Evolutionary conservation across 192 early-diverging fungal species (phyloP), one percentile per base, ranked within the genome.

Genomic region (Mortierella alpina): DNA sequence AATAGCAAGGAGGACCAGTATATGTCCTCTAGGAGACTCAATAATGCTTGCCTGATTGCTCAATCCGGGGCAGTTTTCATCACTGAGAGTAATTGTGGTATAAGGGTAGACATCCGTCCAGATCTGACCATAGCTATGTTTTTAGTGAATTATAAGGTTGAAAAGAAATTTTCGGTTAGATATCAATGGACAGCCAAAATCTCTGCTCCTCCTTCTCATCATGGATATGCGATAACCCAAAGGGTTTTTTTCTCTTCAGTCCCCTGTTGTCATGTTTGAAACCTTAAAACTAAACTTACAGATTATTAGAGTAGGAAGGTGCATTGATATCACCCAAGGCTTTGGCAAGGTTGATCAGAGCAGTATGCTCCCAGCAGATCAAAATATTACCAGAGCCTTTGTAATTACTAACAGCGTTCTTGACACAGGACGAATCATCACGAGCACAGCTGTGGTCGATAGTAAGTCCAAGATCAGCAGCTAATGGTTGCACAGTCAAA

Each of bases 311-410:
- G 57, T 68, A 68, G 40, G 41, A 44, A 59, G 55, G 56, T 49
- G 66, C 56, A 20, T 68, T 59, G 47, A 39, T 59, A 50, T 59
- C 66, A 40, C 55, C 57, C 44, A 68, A 48, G 56, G 66, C 41
- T 39, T 68, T 48, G 66, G 46, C 55, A 48, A 68, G 14, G 31
- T 68, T 39, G 41, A 18, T 59, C 66, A 68, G 46, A 39, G 66
- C 55, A 68, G 55, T 48, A 39, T 68, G 66, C 66, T 68, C 55
- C 66, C 66, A 68, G 66, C 47, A 68, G 46, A 68, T 68, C 66
- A 68, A 68, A 48, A 68, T 68, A 41, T 68, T 68, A 48, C 66
- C 66, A 39, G 66, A 50, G 41, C 66, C 66, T 23, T 46, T 59
- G 55, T 68, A 68, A 47, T 68, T 68, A 23, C 22, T 50, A 48